phyloP scores from a whole-genome alignment of 345 rosid genomes.

The Eucalyptus sp. region DNA sequence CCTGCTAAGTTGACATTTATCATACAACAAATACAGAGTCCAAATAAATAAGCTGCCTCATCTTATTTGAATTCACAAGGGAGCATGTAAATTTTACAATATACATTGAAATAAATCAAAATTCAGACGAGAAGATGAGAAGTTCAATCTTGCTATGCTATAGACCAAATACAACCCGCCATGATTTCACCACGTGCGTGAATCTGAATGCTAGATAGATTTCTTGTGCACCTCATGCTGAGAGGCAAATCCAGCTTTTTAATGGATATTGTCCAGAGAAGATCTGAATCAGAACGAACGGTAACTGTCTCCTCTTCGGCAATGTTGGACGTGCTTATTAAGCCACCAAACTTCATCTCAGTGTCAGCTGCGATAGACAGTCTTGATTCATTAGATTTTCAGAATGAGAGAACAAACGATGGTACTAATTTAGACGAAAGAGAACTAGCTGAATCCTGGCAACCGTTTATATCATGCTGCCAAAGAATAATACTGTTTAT shows the following conservation, averaged over 20 bases:
- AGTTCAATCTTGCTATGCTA: not conserved
- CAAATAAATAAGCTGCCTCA: not conserved
- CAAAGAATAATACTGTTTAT: not conserved
- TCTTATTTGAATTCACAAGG: not conserved
- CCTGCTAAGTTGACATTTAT: not conserved
- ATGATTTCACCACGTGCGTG: not conserved
- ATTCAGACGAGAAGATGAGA: not conserved
- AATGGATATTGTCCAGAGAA: conserved; percentile 91
- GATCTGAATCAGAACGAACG: conserved; percentile 66
- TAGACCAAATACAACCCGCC: not conserved
- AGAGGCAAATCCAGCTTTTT: conserved; percentile 9
- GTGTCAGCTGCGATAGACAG: conserved; percentile 31
- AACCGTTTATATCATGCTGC: not conserved
- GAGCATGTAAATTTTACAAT: not conserved
- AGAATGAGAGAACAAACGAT: not conserved
- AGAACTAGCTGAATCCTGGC: not conserved
- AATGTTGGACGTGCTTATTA: conserved; percentile 74
- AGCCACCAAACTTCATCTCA: conserved; percentile 78
- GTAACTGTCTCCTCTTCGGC: conserved; percentile 50
- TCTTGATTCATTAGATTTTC: not conserved
- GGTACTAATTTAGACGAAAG: not conserved
- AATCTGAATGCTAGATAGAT: not conserved
- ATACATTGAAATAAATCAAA: not conserved
- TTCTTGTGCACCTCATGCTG: not conserved
- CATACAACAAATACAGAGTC: not conserved